phyloP scores from a whole-genome alignment of 2,329 filamentous ascomycete species.

The Aspergillus proliferans region DNA sequence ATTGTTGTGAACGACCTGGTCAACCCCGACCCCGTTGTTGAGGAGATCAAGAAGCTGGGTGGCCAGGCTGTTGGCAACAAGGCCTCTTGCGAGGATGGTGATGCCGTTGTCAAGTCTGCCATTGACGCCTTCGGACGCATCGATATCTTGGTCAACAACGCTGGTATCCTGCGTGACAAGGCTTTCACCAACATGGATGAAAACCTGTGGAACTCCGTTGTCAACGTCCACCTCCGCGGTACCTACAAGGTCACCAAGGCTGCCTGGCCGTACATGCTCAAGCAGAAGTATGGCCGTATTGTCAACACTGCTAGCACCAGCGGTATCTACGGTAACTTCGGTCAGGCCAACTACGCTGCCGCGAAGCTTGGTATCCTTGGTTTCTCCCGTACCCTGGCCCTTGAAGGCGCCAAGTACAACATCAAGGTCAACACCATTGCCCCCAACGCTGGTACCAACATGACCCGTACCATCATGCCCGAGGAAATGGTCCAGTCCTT shows the following conservation, averaged over 20 bases:
- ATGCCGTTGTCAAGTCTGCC: constrained; percentile 81
- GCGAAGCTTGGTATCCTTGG: constrained; percentile 90
- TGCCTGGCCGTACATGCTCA: constrained; percentile 93
- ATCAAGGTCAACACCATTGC: constrained; percentile 98
- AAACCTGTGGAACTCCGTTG: constrained; percentile 81
- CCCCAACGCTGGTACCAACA: constrained; percentile 90
- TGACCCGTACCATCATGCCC: constrained; percentile 90
- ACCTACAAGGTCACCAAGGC: constrained; percentile 98
- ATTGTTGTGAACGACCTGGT: constrained; percentile 95
- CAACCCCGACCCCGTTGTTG: constrained; percentile 82
- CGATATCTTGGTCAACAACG: constrained; percentile 96
- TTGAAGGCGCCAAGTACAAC: constrained; percentile 95
- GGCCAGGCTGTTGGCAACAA: constrained; percentile 90
- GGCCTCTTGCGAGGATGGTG: constrained; percentile 87
- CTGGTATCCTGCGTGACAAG: constrained; percentile 95
- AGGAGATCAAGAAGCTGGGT: constrained; percentile 84
- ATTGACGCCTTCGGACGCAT: constrained; percentile 91
- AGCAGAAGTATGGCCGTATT: constrained; percentile 97
- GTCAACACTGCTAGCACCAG: constrained; percentile 96
- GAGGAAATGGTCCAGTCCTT: constrained; percentile 98
- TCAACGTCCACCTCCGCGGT: constrained; percentile 86
- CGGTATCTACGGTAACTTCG: constrained; percentile 98
- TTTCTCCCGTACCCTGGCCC: constrained; percentile 84
- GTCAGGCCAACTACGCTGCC: constrained; percentile 94
- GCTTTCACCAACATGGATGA: constrained; percentile 98